phyloP scores from a whole-genome alignment of 441 rosid species.

The Melastoma candidum region DNA sequence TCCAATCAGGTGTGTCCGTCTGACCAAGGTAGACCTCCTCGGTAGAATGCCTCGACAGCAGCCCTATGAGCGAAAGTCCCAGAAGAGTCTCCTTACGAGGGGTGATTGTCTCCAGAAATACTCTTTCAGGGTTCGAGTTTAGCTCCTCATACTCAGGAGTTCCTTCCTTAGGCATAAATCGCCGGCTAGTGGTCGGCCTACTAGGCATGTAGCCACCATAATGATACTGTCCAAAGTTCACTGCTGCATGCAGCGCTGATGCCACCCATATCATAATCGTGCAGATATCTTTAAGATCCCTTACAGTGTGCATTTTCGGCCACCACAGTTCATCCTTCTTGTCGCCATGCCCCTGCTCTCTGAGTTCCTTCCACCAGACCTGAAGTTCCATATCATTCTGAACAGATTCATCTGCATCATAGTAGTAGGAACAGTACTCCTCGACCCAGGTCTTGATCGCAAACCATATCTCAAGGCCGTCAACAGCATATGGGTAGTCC shows the following conservation, averaged over 20 bases:
- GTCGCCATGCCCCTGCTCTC: conserved; percentile 14
- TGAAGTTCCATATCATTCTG: conserved; percentile 11
- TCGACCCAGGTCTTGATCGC: conserved; percentile 17
- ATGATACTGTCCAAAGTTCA: conserved; percentile 16
- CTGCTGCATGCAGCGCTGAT: conserved; percentile 14
- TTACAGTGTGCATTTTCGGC: conserved; percentile 14
- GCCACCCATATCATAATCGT: conserved; percentile 15
- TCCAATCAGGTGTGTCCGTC: conserved; percentile 15
- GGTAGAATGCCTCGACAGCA: conserved; percentile 12
- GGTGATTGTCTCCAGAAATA: conserved; percentile 9
- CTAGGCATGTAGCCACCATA: conserved; percentile 16
- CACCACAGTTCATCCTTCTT: conserved; percentile 18
- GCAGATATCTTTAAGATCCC: conserved; percentile 8
- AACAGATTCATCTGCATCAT: conserved; percentile 2
- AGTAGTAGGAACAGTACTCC: conserved; percentile 16
- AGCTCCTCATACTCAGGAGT: conserved; percentile 13
- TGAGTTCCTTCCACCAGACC: conserved; percentile 18
- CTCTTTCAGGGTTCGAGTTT: conserved; percentile 11
- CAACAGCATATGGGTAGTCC: conserved; percentile 82
- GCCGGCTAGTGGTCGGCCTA: conserved; percentile 17
- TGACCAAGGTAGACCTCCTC: conserved; percentile 18
- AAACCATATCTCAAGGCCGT: conserved; percentile 28
- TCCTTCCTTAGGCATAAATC: conserved; percentile 15
- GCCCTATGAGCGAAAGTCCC: conserved; percentile 13
- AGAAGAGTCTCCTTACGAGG: conserved; percentile 11